Evolutionary conservation across 2,329 filamentous ascomycete species (phyloP).

Genomic region (Fonsecaea multimorphosa): DNA sequence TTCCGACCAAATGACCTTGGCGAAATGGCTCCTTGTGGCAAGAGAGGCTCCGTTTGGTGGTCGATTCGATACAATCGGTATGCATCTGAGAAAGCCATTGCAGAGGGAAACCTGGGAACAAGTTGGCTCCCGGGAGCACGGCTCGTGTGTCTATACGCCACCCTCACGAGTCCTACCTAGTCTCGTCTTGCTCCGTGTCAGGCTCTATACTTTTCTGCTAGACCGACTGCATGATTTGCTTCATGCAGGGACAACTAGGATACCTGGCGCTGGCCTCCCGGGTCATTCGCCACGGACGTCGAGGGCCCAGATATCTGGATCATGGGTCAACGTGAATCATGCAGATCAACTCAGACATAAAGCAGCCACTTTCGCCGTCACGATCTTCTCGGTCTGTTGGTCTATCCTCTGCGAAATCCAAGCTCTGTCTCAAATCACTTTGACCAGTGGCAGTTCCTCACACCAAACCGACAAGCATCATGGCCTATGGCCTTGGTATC

Average conservation of each 20-base stretch:
- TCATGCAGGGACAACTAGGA: not conserved
- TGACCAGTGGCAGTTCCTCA: not conserved
- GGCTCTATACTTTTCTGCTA: not conserved
- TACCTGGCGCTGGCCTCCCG: not conserved
- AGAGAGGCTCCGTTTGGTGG: not conserved
- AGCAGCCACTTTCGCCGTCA: not conserved
- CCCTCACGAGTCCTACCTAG: not conserved
- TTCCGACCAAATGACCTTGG: not conserved
- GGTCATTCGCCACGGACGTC: not conserved
- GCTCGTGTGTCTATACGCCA: not conserved
- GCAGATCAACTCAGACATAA: not conserved
- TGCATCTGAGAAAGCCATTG: not conserved
- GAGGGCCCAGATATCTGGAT: not conserved
- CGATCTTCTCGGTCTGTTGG: not conserved
- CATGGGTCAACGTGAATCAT: not conserved
- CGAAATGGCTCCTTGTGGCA: not conserved
- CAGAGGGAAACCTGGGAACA: not conserved
- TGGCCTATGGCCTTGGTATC: conserved; percentile 3
- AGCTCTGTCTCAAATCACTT: not conserved
- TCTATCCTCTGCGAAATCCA: not conserved
- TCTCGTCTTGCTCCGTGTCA: not conserved
- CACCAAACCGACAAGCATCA: not conserved
- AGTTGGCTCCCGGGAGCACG: not conserved
- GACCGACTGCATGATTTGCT: not conserved
- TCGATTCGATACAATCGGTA: not conserved